phyloP scores from a whole-genome alignment of 1,284 basidiomycete genomes.

The Irpex sp. region DNA sequence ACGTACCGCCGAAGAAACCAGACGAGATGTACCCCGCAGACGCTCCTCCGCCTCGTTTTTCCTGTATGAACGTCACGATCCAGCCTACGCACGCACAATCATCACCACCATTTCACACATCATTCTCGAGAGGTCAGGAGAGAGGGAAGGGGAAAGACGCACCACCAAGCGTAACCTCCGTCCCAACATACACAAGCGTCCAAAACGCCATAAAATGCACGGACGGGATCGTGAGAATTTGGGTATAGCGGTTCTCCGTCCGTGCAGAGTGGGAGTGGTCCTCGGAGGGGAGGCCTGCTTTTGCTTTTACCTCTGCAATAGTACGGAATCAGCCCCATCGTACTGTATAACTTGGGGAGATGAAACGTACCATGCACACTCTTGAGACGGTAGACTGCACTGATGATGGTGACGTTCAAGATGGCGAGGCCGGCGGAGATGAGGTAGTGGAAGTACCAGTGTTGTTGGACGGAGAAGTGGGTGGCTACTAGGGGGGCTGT shows the following conservation, averaged over 20 bases:
- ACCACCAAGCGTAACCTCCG: slow-evolving; percentile 66
- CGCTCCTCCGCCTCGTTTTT: slow-evolving; percentile 29
- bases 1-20: slow-evolving; percentile 32
- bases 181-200: slow-evolving; percentile 64
- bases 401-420: slow-evolving; percentile 36
- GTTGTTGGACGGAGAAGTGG: slow-evolving; percentile 50
- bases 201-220: slow-evolving; percentile 62
- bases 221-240: slow-evolving; percentile 48
- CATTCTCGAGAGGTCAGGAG: not conserved
- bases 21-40: slow-evolving; percentile 34
- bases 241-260: slow-evolving; percentile 44
- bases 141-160: slow-evolving; percentile 8
- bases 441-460: slow-evolving; percentile 62
- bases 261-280: slow-evolving; percentile 27
- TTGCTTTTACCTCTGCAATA: slow-evolving; percentile 23
- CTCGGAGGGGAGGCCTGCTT: slow-evolving; percentile 36
- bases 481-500: slow-evolving; percentile 65
- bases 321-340: too few species aligned
- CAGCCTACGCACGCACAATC: slow-evolving; percentile 35
- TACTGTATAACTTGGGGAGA: too few species aligned
- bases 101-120: not conserved
- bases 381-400: slow-evolving; percentile 48
- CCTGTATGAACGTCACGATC: slow-evolving; percentile 56
- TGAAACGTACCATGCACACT: slow-evolving; percentile 45
- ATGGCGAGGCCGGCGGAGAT: slow-evolving; percentile 54